Conservation (phyloP, 176 grass and related monocot species). For the Phragmites australis region DNA sequence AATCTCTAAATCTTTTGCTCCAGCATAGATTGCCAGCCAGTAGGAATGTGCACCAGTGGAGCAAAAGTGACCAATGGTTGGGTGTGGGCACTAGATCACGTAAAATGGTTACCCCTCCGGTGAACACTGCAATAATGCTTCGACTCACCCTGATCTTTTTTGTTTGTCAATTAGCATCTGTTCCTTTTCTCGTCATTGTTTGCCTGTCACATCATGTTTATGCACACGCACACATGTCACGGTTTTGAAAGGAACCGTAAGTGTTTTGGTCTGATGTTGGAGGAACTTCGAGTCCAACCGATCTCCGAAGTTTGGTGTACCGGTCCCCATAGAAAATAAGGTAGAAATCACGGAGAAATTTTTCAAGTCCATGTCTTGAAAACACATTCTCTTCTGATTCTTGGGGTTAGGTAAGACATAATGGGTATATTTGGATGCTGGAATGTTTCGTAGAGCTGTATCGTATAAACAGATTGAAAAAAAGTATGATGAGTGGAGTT, state of each 20-base stretch:
- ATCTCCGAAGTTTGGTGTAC: constrained; percentile 32
- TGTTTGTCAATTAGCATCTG: not conserved
- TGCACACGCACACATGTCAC: not conserved
- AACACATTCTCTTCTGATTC: constrained; percentile 23
- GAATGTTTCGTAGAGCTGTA: no score
- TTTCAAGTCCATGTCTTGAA: constrained; percentile 16
- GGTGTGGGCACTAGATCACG: not conserved
- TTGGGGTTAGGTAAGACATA: not conserved
- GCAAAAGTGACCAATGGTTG: constrained; percentile 17
- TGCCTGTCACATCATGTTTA: constrained; percentile 20
- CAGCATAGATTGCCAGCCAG: not conserved
- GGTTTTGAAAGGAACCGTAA: constrained; percentile 30
- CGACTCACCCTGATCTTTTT: no score
- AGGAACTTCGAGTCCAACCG: not conserved
- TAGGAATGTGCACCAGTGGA: not conserved
- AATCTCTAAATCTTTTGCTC: no score
- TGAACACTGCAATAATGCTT: constrained; percentile 1
- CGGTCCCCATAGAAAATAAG: not conserved
- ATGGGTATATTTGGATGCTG: no score
- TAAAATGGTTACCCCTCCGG: not conserved
- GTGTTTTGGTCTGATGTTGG: constrained; percentile 28
- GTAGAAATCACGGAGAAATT: not conserved
- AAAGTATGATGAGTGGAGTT: no score
- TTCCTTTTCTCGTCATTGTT: constrained; percentile 17
- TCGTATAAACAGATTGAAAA: no score